Base-by-base conservation (phyloP, 2,329 filamentous ascomycete genomes). In the Cercospora brassicicola region DNA sequence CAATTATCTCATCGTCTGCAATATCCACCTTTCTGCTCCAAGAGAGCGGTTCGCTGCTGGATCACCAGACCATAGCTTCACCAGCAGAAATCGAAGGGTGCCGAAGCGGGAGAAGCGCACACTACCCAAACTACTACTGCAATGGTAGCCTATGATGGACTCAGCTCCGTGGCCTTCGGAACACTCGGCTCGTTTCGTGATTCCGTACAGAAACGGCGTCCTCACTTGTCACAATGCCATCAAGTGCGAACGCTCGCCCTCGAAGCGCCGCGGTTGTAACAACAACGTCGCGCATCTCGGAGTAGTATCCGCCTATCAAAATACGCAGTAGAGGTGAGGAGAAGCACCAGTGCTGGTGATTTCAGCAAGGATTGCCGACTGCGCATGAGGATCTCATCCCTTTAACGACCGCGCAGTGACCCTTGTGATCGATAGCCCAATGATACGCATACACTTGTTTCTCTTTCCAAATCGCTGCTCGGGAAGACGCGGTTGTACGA, bases 321-420 rank as follows among this genome's bases (percentile, higher is more conserved):
- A 33, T 13, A 36, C 55, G 55, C 20, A 36, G 55, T 33, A 31
- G 30, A 18, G 15, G n/a, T 59, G 55, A 59, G 55, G 55, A 59
- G 55, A 59, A 59, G 4, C 30, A 31, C 55, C 55, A 59, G 55
- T 20, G 4, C 31, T 59, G 28, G 8, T 36, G 55, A 36, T 59
- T 59, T 18, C 55, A 36, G 55, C 55, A 59, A 59, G 55, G 55
- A 59, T 59, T n/a, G 28, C 30, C 55, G 28, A 59, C 18, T 23
- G 9, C 30, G 28, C 28, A 36, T 59, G 55, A 31, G 55, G 15
- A 59, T 59, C 55, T 33, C 31, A 31, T 59, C 15, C 53, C 53
- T 56, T 31, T 23, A 26, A 36, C 30, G 55, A 36, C 48, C 48
- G 20, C 23, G 45, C 48, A 55, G 55, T 20, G 28, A 28, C 11